Base-by-base conservation (phyloP, 1,139 yeast genomes). In the Saccharomyces pastorianus region DNA sequence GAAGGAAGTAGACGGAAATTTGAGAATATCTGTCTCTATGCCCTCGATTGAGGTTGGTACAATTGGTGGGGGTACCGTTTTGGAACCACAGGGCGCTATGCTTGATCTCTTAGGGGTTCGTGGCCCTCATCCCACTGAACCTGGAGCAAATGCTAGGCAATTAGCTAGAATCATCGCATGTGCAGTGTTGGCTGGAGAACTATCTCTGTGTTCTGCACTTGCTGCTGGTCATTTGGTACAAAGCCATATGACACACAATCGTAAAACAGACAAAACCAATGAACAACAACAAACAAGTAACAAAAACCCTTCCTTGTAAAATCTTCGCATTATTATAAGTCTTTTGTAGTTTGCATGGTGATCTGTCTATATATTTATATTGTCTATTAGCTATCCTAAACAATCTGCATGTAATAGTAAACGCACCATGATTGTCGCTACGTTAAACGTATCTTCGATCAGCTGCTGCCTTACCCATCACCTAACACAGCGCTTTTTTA, bases 21-120 rank as follows among this genome's bases (percentile, higher is more conserved):
- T 93, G 65, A 85, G 82, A 60, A 86, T 93, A 52, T 88, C 96
- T 2, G 99, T 93, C 23, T 88, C 97, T 6, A 93, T 93, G 99
- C 99, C 99, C 28, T 89, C 95, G 27, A 90, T 93, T 63, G 99
- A 93, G 75, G 99, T 93, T 48, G 99, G 99, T 59, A 93, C 99
- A 3, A 90, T 93, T 71, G 99, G 99, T 57, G 99, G 99, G 58
- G 99, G 99, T 68, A 93, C 99, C 7, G 88, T 93, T 59, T 80
- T 93, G 64, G 98, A 88, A 67, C 97, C 99, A 34, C 99, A 93
- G 75, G 87, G 90, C 48, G 89, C 99, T 29, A 88, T 93, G 96
- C 79, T 93, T 60, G 98, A 93, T 65, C 76, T 93, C 63, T 78
- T 93, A 59, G 98, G 98, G 38, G 96, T 93, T 49, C 83, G 88